A percentile compares a stretch with the other conserved stretches of the same genome.
Evolutionary conservation across 768 basidiomycete genomes (phyloP).

Genomic region (Coprinopsis strossmayeri): DNA sequence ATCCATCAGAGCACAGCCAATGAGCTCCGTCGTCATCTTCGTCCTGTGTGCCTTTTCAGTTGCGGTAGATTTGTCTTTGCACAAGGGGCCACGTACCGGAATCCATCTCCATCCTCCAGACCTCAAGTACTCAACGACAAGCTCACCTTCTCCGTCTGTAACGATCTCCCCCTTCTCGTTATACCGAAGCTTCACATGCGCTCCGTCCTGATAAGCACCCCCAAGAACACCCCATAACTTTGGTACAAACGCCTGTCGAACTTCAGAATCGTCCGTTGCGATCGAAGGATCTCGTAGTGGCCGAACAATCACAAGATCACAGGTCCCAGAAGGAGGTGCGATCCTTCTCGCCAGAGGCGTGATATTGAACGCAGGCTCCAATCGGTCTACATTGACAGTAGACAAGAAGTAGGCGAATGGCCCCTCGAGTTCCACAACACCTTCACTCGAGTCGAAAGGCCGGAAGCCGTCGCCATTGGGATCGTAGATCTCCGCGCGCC

Average conservation of each 20-base stretch:
- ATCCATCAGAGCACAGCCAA: slow-evolving; percentile 76
- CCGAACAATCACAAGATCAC: slow-evolving; percentile 74
- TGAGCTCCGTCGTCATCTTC: slow-evolving; percentile 54
- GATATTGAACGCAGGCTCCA: slow-evolving; percentile 80
- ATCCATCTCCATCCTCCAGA: slow-evolving; percentile 83
- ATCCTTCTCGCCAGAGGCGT: slow-evolving; percentile 50
- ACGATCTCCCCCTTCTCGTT: slow-evolving; percentile 33
- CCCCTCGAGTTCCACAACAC: slow-evolving; percentile 41
- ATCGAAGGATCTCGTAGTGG: slow-evolving; percentile 56
- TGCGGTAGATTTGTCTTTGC: no score
- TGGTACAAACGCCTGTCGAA: slow-evolving; percentile 43
- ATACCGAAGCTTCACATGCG: slow-evolving; percentile 61
- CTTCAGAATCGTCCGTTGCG: slow-evolving; percentile 31
- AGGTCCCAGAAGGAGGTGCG: slow-evolving; percentile 38
- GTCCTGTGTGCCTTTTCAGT: slow-evolving; percentile 35
- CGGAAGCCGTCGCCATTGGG: slow-evolving; percentile 38
- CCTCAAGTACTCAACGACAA: slow-evolving; percentile 72
- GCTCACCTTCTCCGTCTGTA: slow-evolving; percentile 36
- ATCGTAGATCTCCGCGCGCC: slow-evolving; percentile 56
- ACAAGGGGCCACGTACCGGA: slow-evolving; percentile 47
- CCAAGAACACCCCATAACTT: slow-evolving; percentile 48
- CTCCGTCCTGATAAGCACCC: slow-evolving; percentile 74
- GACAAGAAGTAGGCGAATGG: slow-evolving; percentile 86
- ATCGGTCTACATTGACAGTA: slow-evolving; percentile 75
- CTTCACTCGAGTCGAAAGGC: slow-evolving; percentile 30